Evolutionary conservation across 306 rosid genomes (phyloP), one percentile per base, ranked within the genome.

Genomic region (Macrotyloma uniflorum): DNA sequence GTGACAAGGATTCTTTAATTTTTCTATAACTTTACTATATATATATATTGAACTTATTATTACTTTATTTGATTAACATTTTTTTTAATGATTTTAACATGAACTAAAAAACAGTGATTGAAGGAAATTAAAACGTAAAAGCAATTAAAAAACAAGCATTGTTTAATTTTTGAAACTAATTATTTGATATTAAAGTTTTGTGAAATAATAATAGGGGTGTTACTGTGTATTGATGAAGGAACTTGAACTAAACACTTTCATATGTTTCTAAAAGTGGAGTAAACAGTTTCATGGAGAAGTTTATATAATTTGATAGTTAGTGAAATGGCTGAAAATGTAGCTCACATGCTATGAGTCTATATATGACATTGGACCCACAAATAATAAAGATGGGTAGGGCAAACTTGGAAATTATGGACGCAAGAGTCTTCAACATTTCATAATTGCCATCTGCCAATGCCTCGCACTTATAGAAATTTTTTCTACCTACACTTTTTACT

Each of bases 331-430:
- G 55, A 71, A 75, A 66, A 28, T 67, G 26, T 55, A 70, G 61
- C 67, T 79, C 43, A 38, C 43, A 9, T 26, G 28, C 28, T 26
- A n/a, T n/a, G 28, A 26, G 1, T 26, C 28, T 2, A 26, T 26
- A 26, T 51, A 61, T 23, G 54, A 40, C 38, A 76, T 80, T 50
- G 59, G 10, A 51, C 28, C 4, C 10, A 53, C 73, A 81, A 51
- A 15, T 58, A 43, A 58, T 7, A 30, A 83, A 81, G 81, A 68
- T 85, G 85, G 83, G 85, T 81, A 61, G 85, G 83, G 57, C 8
- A 85, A 22, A 62, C 50, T 51, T 73, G 72, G 35, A 67, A 33
- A 53, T 67, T 67, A 58, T 28, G 18, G 30, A 49, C 28, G 22
- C 4, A 38, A 55, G 36, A 18, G 10, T 24, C 26, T 72, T 14